Evolutionary conservation across 306 rosid genomes (phyloP).

Genomic region (Mimosa bimucronata): DNA sequence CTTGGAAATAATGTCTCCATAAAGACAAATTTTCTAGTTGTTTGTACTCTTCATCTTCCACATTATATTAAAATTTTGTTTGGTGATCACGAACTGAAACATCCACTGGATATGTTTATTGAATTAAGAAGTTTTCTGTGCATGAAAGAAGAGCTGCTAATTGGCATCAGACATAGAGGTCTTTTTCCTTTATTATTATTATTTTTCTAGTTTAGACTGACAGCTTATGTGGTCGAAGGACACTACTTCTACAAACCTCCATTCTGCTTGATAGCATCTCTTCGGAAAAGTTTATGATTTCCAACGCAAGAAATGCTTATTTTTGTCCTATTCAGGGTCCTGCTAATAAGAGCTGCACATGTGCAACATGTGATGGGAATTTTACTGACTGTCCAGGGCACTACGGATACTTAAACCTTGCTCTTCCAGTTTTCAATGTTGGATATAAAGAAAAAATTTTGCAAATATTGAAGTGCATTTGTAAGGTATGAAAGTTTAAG

Average conservation of each 20-base stretch:
- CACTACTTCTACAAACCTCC: neutral
- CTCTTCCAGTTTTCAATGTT: conserved; percentile 76
- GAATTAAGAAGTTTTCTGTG: neutral
- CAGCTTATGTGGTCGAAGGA: neutral
- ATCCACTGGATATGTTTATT: neutral
- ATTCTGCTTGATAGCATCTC: neutral
- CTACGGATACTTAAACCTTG: conserved; percentile 72
- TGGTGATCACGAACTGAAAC: neutral
- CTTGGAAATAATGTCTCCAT: neutral
- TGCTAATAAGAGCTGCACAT: conserved; percentile 58
- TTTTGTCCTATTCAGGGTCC: conserved; percentile 53
- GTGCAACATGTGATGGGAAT: conserved; percentile 78
- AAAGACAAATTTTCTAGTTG: neutral
- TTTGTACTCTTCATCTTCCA: neutral
- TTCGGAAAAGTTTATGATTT: neutral
- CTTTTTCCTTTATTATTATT: neutral
- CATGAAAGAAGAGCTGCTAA: neutral
- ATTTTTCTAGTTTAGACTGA: neutral
- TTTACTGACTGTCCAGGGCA: conserved; percentile 79
- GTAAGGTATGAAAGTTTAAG: conserved; percentile 64
- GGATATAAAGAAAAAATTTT: conserved; percentile 60
- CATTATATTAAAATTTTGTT: neutral
- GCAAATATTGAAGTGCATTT: conserved; percentile 84
- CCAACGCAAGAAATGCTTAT: neutral
- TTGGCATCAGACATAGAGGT: neutral